phyloP scores from a whole-genome alignment of 1,139 yeast genomes.

The Debaryomycetaceae sp. region DNA sequence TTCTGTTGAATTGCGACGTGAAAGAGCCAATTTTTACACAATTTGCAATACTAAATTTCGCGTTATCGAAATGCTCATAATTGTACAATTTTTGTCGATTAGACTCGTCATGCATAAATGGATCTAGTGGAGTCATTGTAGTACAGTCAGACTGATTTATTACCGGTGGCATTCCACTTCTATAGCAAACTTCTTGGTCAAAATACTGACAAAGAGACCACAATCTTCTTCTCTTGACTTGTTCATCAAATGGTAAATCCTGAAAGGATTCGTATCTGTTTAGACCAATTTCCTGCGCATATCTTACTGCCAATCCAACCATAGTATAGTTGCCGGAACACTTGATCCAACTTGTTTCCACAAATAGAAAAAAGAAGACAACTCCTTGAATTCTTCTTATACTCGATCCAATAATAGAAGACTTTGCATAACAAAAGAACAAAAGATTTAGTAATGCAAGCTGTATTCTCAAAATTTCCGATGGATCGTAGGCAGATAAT shows the following conservation, averaged over 20 bases:
- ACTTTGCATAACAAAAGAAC: slow-evolving; percentile 46
- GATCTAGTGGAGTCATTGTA: slow-evolving; percentile 15
- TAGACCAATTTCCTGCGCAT: slow-evolving; percentile 64
- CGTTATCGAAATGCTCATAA: too few species aligned
- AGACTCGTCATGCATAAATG: not conserved
- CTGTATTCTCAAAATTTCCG: slow-evolving; percentile 14
- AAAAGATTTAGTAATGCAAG: slow-evolving; percentile 31
- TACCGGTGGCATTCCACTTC: slow-evolving; percentile 59
- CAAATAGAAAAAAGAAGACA: slow-evolving; percentile 40
- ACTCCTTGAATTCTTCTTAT: slow-evolving; percentile 49
- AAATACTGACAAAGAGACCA: slow-evolving; percentile 58
- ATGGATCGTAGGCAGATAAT: not conserved
- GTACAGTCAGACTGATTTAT: slow-evolving; percentile 51
- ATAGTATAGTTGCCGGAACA: slow-evolving; percentile 45
- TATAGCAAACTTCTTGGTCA: slow-evolving; percentile 55
- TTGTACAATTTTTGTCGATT: not conserved
- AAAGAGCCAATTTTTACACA: not conserved
- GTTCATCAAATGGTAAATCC: slow-evolving; percentile 36
- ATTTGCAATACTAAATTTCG: not conserved
- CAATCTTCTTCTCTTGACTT: slow-evolving; percentile 33
- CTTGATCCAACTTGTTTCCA: slow-evolving; percentile 41
- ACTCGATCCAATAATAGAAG: slow-evolving; percentile 50
- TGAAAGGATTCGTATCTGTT: slow-evolving; percentile 53
- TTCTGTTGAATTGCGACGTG: slow-evolving; percentile 16
- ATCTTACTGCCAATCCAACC: slow-evolving; percentile 51